These are phyloP conservation scores for Corniculantispora saksenae DNA, from an alignment of 2,329 filamentous ascomycete species.

Conservation along the genomic window DNA sequence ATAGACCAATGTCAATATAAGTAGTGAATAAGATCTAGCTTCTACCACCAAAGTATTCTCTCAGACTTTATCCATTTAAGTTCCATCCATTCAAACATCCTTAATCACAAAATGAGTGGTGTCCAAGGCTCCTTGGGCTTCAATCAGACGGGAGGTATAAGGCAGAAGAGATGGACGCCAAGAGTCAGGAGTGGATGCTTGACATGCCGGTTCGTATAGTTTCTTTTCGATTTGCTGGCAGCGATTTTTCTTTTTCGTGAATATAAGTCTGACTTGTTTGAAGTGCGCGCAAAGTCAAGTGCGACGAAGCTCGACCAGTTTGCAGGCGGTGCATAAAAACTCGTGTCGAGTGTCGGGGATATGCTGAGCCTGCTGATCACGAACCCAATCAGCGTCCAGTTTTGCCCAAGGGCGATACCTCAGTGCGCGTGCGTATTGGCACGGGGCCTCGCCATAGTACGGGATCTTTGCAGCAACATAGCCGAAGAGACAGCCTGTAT, in stretches of 20 bases:
- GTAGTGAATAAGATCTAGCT: not conserved
- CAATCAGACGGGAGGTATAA: not conserved
- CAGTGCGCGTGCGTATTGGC: too few species aligned
- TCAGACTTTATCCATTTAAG: too few species aligned
- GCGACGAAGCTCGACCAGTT: constrained; percentile 44
- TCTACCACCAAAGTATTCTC: too few species aligned
- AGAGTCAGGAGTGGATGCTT: not conserved
- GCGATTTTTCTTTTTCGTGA: not conserved
- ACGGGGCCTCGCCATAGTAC: too few species aligned
- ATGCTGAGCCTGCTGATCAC: constrained; percentile 21
- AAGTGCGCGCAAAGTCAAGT: constrained; percentile 44
- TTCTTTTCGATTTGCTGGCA: not conserved
- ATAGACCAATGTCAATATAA: not conserved
- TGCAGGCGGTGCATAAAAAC: constrained; percentile 42
- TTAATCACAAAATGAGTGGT: not conserved
- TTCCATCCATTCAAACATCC: too few species aligned
- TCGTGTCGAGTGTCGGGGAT: constrained; percentile 39
- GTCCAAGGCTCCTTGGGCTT: not conserved
- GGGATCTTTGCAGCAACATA: too few species aligned
- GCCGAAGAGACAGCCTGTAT: too few species aligned
- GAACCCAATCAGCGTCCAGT: not conserved
- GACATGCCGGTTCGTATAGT: not conserved
- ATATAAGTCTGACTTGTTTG: constrained; percentile 36
- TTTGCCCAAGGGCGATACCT: too few species aligned
- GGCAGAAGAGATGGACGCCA: not conserved